phyloP scores from a whole-genome alignment of 345 rosid species.

The Eucalyptus brandiana region DNA sequence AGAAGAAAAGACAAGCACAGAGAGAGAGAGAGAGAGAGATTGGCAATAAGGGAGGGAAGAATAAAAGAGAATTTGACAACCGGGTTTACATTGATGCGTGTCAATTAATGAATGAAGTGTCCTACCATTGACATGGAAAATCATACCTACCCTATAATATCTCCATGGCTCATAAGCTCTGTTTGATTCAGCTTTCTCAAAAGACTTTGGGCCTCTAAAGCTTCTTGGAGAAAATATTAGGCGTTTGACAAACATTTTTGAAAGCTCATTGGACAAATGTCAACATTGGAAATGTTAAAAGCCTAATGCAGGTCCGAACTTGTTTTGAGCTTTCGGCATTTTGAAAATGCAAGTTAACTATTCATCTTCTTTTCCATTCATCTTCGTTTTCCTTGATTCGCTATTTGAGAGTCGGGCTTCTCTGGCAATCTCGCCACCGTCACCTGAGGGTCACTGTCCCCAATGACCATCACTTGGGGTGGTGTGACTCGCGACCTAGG shows the following conservation, averaged over 20 bases:
- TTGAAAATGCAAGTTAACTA: too few relatives aligned
- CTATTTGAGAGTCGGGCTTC: accelerated
- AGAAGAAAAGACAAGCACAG: neutral
- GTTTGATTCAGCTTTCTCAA: accelerated
- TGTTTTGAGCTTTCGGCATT: too few relatives aligned
- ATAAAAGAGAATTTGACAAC: neutral
- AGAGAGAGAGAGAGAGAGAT: too few relatives aligned
- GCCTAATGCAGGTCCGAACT: accelerated
- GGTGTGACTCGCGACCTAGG: accelerated
- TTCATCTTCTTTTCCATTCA: too few relatives aligned
- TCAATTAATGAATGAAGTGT: neutral
- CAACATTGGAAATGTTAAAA: too few relatives aligned
- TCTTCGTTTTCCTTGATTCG: too few relatives aligned
- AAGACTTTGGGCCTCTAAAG: too few relatives aligned
- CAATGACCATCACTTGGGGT: accelerated
- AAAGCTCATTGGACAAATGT: too few relatives aligned
- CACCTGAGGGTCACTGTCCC: too few relatives aligned
- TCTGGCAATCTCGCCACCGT: accelerated
- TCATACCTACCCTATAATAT: neutral
- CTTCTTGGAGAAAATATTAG: too few relatives aligned
- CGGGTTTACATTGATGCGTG: neutral
- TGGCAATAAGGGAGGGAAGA: neutral
- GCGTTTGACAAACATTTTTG: too few relatives aligned
- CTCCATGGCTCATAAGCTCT: neutral
- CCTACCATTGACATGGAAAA: neutral